Conservation (phyloP, 352 stramenopile genomes). For the Globisporangium echinulatum region DNA sequence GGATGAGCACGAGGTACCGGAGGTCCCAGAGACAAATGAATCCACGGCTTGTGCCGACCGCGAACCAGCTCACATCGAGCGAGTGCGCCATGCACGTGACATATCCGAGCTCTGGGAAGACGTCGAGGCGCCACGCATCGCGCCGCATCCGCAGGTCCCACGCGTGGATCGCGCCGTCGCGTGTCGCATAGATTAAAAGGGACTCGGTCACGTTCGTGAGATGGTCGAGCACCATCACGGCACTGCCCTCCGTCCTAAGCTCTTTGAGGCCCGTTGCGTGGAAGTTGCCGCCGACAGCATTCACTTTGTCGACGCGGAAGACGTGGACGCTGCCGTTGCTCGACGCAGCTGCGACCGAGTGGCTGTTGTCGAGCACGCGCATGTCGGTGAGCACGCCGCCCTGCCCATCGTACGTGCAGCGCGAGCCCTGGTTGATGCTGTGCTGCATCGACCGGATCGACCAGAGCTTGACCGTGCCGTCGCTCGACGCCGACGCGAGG, state of each 20-base stretch:
- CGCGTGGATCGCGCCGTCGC: constrained; percentile 81
- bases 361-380: constrained; percentile 93
- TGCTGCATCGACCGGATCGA: constrained; percentile 90
- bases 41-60: constrained; percentile 91
- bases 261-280: constrained; percentile 67
- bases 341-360: constrained; percentile 91
- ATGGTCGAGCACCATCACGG: constrained; percentile 93
- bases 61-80: constrained; percentile 93
- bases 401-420: constrained; percentile 92
- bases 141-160: constrained; percentile 90
- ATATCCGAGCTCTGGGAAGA: constrained; percentile 93
- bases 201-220: constrained; percentile 94
- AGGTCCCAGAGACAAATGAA: constrained; percentile 97
- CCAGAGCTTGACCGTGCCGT: constrained; percentile 96
- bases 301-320: constrained; percentile 93
- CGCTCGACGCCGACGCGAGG: constrained; percentile 93
- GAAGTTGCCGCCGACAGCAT: constrained; percentile 57
- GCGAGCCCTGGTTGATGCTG: constrained; percentile 90
- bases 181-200: constrained; percentile 92
- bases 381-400: constrained; percentile 90
- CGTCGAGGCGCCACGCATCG: constrained; percentile 90
- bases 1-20: constrained; percentile 92
- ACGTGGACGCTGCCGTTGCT: constrained; percentile 92
- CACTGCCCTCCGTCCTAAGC: constrained; percentile 80
- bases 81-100: constrained; percentile 94